A percentile compares a stretch with the other conserved stretches of the same genome.
Conservation (phyloP, 1,284 basidiomycete genomes). For the Boletus austroedulis region DNA sequence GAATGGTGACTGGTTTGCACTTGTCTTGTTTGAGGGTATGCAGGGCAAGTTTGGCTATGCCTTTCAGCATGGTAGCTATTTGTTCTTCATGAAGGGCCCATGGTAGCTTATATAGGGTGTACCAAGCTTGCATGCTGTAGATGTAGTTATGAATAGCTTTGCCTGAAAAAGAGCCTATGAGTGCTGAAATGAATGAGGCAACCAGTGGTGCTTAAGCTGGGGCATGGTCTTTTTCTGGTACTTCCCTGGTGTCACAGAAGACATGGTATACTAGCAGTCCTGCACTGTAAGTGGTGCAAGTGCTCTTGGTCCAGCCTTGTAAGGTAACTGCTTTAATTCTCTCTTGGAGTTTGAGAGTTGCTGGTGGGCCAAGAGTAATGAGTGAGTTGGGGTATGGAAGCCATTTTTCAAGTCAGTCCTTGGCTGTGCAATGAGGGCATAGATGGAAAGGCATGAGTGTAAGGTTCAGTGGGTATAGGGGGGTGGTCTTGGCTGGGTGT, state of each 20-base stretch:
- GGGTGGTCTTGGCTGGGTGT: no score
- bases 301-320: neutral
- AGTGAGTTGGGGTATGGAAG: neutral
- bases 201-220: neutral
- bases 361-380: neutral
- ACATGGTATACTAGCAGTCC: neutral
- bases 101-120: neutral
- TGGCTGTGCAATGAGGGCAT: neutral
- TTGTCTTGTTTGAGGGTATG: neutral
- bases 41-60: neutral
- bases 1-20: neutral
- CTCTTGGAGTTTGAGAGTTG: neutral
- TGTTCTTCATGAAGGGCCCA: neutral
- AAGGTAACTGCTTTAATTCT: neutral
- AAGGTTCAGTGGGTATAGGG: neutral
- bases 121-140: neutral
- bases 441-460: neutral
- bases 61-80: neutral
- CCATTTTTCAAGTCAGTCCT: neutral
- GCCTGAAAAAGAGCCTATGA: neutral
- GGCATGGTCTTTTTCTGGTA: neutral
- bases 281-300: neutral
- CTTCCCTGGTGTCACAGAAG: neutral
- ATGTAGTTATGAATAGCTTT: neutral
- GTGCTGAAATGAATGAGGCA: neutral